Conservation (phyloP, 495 filamentous ascomycete species). For the Xylaria telfairii region DNA sequence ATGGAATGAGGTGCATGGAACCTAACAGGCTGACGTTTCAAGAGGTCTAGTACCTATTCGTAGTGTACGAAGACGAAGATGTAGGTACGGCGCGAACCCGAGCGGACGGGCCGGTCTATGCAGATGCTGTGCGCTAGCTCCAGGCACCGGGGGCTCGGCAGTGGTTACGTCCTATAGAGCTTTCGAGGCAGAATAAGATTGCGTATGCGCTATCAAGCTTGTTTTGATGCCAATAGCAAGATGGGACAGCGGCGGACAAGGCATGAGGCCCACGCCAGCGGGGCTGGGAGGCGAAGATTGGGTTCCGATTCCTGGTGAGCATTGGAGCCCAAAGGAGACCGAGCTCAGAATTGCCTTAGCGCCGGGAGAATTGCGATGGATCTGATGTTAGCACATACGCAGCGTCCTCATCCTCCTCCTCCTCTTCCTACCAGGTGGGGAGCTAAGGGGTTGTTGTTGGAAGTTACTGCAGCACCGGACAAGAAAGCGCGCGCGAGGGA, state of each 20-base stretch:
- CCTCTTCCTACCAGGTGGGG: conserved; percentile 6
- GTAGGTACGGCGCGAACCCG: conserved; percentile 21
- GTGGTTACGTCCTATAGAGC: conserved; percentile 1
- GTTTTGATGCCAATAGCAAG: conserved; percentile 17
- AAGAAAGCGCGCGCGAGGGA: neutral
- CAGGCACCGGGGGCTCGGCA: conserved; percentile 17
- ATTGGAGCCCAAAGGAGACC: conserved; percentile 20
- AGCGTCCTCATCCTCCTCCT: neutral
- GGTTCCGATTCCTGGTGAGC: conserved; percentile 18
- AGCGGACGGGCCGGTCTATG: conserved; percentile 6
- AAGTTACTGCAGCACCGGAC: neutral
- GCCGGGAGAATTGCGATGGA: conserved; percentile 7
- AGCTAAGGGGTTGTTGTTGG: conserved; percentile 9
- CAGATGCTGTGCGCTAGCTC: conserved; percentile 25
- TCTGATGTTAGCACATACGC: conserved; percentile 14
- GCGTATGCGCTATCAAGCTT: conserved; percentile 13
- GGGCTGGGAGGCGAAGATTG: conserved; percentile 19
- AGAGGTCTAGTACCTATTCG: neutral
- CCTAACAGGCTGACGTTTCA: neutral
- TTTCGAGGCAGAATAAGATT: conserved; percentile 2
- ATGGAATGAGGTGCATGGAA: neutral
- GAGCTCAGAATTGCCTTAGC: conserved; percentile 16
- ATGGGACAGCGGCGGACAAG: neutral
- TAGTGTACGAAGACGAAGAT: neutral
- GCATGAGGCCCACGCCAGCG: conserved; percentile 10